Evolutionary conservation across 2,329 filamentous ascomycete species (phyloP).

Genomic region (Colletotrichum magnum): DNA sequence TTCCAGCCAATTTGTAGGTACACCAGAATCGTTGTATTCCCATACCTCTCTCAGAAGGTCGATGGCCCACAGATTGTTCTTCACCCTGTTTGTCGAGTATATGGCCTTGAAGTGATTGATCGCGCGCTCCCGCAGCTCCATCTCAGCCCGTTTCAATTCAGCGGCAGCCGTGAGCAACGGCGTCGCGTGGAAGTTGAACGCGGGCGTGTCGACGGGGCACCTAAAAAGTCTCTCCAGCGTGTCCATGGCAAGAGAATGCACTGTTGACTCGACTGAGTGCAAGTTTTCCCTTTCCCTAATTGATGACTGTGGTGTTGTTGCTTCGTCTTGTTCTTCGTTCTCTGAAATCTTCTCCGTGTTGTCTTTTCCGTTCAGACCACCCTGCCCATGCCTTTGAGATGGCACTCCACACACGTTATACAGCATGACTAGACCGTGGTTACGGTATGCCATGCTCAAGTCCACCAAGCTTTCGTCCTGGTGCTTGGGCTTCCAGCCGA

Average conservation of each 20-base stretch:
- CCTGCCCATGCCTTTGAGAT: too few relatives aligned
- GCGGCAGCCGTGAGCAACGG: neutral
- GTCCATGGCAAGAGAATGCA: neutral
- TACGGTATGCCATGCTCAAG: slow-evolving; percentile 10
- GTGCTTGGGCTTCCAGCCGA: neutral
- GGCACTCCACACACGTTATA: neutral
- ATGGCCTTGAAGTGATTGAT: slow-evolving; percentile 1
- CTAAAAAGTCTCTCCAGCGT: neutral
- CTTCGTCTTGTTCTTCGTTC: neutral
- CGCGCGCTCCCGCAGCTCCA: neutral
- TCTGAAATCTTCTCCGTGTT: neutral
- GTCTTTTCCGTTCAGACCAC: too few relatives aligned
- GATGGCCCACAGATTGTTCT: slow-evolving; percentile 1
- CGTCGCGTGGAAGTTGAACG: slow-evolving; percentile 3
- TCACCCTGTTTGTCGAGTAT: neutral
- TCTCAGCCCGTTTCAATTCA: neutral
- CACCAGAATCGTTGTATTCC: neutral
- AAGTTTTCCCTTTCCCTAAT: neutral
- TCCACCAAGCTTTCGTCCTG: neutral
- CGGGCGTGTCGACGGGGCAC: neutral
- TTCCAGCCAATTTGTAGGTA: too few relatives aligned
- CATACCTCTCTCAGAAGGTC: slow-evolving; percentile 1
- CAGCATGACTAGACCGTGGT: slow-evolving; percentile 10
- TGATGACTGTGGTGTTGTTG: neutral
- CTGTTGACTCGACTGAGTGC: too few relatives aligned